A percentile compares a stretch with the other conserved stretches of the same genome.
phyloP scores from a whole-genome alignment of 768 basidiomycete species.

The Rhizopogon rudus region DNA sequence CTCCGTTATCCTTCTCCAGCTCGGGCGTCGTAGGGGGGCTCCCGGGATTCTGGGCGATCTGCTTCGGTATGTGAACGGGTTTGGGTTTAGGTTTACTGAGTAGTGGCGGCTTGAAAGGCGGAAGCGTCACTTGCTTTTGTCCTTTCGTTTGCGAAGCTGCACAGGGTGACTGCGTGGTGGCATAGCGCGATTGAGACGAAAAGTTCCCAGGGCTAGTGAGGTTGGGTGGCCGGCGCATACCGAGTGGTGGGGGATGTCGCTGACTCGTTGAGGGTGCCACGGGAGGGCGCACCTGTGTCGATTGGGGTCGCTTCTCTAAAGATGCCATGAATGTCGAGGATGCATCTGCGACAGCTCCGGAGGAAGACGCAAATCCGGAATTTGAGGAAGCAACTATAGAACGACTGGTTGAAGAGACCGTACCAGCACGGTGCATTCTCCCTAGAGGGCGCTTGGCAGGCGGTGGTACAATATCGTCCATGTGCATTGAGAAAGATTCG shows the following conservation, averaged over 20 bases:
- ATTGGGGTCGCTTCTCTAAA: neutral
- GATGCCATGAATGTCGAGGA: neutral
- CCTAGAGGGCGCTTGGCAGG: neutral
- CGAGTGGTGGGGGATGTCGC: slow-evolving; percentile 18
- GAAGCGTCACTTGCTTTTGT: slow-evolving; percentile 11
- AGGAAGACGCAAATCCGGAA: neutral
- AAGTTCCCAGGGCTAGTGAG: neutral
- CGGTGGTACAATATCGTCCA: neutral
- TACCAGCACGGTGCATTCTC: neutral
- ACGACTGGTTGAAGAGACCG: neutral
- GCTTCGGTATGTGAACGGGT: neutral
- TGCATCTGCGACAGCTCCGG: neutral
- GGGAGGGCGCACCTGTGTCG: neutral
- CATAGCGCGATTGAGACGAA: slow-evolving; percentile 15
- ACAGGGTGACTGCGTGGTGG: neutral
- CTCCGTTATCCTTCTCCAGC: neutral
- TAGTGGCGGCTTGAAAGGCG: slow-evolving; percentile 25
- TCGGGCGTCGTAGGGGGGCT: neutral
- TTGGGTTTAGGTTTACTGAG: neutral
- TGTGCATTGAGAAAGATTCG: neutral
- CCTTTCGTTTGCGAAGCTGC: slow-evolving; percentile 9
- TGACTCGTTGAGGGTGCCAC: neutral
- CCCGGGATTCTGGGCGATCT: neutral
- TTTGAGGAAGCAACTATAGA: neutral
- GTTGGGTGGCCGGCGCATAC: slow-evolving; percentile 20